Evolutionary conservation across 805 yeast species (phyloP), one percentile per base, ranked within the genome.

Genomic region (Saturnispora galanensis): DNA sequence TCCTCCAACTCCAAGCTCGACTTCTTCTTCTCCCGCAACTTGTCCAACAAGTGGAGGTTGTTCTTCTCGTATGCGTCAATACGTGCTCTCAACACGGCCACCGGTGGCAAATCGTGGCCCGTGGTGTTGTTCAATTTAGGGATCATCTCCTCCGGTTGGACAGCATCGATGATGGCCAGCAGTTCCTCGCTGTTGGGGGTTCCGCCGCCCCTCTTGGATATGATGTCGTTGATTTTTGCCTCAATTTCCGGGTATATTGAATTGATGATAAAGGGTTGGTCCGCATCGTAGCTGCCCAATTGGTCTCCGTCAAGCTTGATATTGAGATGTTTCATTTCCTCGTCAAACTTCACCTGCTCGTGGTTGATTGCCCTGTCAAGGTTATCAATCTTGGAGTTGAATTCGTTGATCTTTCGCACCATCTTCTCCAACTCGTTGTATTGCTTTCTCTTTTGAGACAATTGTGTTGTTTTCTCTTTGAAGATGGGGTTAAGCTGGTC

Each of bases 211-310:
- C 16, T 26, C 7, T 30, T 28, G 10, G 30, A 18, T 11, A 53
- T 43, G 31, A 54, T 35, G 31, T 58, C 57, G 26, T 62, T 64
- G 12, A 72, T 48, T 49, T 65, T 65, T 4, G 56, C 50, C 44
- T 69, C 71, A n/a, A 84, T 62, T 50, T 70, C 71, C 34, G 76
- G 73, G 55, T 74, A 80, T 11, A 84, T 68, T 6, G 76, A 69
- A 56, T 74, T 69, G 10, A 86, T 74, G 40, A 83, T 72, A 62
- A 86, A 90, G n/a, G 96, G 96, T 56, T 85, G 90, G 63, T 89
- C 97, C 0, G 95, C 90, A 61, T 84, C 90, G 54, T 78, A 81
- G 46, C 73, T 78, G 21, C 79, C 81, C 18, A 73, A 74, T 48
- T 62, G 70, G 52, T 59, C 56, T 56, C 55, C 66, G 36, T 50